Evolutionary conservation across 495 filamentous ascomycete genomes (phyloP).

Genomic region (Penicillium psychrofluorescens): DNA sequence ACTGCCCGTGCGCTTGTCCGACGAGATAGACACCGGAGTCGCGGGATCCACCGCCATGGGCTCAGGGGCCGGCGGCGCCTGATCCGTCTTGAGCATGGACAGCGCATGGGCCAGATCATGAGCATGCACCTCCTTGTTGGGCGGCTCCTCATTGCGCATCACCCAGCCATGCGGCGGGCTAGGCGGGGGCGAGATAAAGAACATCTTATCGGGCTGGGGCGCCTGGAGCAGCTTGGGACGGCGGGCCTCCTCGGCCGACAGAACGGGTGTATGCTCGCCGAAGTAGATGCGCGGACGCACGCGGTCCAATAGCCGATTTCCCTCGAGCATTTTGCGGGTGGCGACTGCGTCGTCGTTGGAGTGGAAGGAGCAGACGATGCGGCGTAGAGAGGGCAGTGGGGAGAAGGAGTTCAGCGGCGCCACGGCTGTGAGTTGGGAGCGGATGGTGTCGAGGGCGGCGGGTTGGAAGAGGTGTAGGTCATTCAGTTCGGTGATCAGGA

Average conservation of each 20-base stretch:
- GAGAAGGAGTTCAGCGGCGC: slow-evolving; percentile 81
- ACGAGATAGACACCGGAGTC: slow-evolving; percentile 29
- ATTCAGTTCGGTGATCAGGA: slow-evolving; percentile 82
- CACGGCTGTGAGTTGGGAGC: slow-evolving; percentile 55
- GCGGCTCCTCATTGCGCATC: slow-evolving; percentile 78
- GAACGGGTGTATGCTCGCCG: slow-evolving; percentile 65
- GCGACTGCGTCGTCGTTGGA: slow-evolving; percentile 63
- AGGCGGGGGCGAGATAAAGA: slow-evolving; percentile 95
- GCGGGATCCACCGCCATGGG: slow-evolving; percentile 17
- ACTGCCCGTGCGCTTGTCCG: slow-evolving; percentile 31
- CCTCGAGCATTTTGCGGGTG: slow-evolving; percentile 66
- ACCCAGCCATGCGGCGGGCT: slow-evolving; percentile 91
- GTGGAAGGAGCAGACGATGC: slow-evolving; percentile 85
- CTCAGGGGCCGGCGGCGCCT: slow-evolving; percentile 7
- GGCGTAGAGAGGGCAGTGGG: slow-evolving; percentile 84
- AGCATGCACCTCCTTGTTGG: slow-evolving; percentile 89
- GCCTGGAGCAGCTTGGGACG: slow-evolving; percentile 56
- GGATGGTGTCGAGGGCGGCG: slow-evolving; percentile 67
- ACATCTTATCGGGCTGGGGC: slow-evolving; percentile 81
- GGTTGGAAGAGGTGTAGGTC: slow-evolving; percentile 73
- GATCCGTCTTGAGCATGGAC: slow-evolving; percentile 51
- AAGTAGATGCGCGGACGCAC: slow-evolving; percentile 79
- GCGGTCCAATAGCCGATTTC: slow-evolving; percentile 55
- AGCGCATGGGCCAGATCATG: slow-evolving; percentile 81
- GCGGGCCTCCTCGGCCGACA: slow-evolving; percentile 47